phyloP scores from a whole-genome alignment of 768 basidiomycete genomes.

The Leccinum arenicola region DNA sequence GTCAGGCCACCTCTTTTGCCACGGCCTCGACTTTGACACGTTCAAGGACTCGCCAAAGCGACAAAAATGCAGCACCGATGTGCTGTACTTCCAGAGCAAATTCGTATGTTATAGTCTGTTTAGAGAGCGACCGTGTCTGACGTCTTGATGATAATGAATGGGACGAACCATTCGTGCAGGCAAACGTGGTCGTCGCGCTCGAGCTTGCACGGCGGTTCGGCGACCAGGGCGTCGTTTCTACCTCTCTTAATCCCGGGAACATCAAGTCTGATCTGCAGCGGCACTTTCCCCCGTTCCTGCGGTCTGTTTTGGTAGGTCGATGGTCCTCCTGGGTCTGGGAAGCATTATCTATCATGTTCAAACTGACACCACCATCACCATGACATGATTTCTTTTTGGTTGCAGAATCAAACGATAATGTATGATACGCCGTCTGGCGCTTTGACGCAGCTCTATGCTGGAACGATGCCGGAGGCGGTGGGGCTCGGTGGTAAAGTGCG shows the following conservation, averaged over 20 bases:
- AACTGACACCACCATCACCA: not conserved
- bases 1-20: conserved; percentile 31
- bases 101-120: conserved; percentile 30
- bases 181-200: conserved; percentile 40
- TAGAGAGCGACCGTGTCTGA: not conserved
- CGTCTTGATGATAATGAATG: not conserved
- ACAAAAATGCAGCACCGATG: conserved; percentile 13
- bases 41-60: conserved; percentile 36
- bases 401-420: conserved; percentile 22
- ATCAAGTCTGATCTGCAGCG: conserved; percentile 33
- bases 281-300: conserved; percentile 12
- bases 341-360: not conserved
- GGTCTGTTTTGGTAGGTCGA: conserved; percentile 14
- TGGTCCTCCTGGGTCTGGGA: not conserved
- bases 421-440: conserved; percentile 36
- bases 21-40: conserved; percentile 38
- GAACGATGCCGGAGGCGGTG: conserved; percentile 37
- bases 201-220: conserved; percentile 48
- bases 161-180: conserved; percentile 28
- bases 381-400: not conserved
- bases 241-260: conserved; percentile 45
- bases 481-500: conserved; percentile 42
- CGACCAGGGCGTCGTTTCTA: conserved; percentile 45
- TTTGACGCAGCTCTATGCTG: conserved; percentile 44
- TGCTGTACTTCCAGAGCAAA: conserved; percentile 41